Evolutionary conservation across 225 moss, liverwort and hornwort species (phyloP), one percentile per base, ranked within the genome.

Genomic region (Thuidium tamariscinum): DNA sequence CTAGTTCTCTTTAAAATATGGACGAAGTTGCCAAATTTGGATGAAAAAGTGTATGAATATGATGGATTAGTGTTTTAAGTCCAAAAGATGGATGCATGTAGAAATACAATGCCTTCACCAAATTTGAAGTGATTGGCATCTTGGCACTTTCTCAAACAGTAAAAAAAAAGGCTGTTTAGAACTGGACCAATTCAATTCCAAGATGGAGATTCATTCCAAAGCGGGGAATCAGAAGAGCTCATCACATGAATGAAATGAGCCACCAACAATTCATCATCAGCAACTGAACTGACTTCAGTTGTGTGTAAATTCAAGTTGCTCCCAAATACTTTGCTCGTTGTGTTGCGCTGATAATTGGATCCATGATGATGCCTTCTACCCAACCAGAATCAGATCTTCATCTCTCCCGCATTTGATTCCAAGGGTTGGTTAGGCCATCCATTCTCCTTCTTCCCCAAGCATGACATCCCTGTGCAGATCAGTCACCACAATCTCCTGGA

Each of bases 341-440:
- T 49, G 49, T 8, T 11, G 49, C 13, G 46, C 8, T 1, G 78
- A 79, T 80, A 60, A 73, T 64, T 82, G 36, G 22, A 78, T 74
- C 60, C n/a, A 88, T 90, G 82, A 90, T 90, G 82, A 90, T 85
- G 81, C 65, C 59, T 56, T 70, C 80, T 65, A 77, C 85, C 66
- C 65, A 73, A 85, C 65, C 18, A n/a, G 54, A 74, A 88, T 88
- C 88, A 30, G 79, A 86, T 87, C 54, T 32, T 12, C 74, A 48
- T 30, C 30, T 80, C 54, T 69, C 22, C 34, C 9, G 29, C 82
- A 54, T 54, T n/a, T n/a, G n/a, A n/a, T n/a, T 19, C 54, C 54
- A 67, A 63, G 49, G 34, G 36, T 29, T 27, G 26, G 48, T 51
- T 68, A 44, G 5, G 66, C 84, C 80, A 46, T 39, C 30, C 3